Conservation (phyloP, 2,329 filamentous ascomycete species). For the Coniosporium tulheliwenetii region DNA sequence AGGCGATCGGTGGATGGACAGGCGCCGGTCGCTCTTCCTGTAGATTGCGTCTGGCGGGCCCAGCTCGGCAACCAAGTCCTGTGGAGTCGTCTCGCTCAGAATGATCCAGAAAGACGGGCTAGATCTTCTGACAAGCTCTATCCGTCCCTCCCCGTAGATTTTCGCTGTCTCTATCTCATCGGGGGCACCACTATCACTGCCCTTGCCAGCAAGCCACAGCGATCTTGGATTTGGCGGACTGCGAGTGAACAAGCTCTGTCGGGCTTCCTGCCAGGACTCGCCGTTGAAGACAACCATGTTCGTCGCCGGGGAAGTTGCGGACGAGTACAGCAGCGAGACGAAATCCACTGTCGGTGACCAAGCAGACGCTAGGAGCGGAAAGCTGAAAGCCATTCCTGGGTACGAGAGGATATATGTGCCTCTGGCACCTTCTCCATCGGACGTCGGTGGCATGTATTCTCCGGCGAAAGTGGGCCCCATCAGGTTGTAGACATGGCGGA, state of each 20-base stretch:
- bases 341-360: conserved; percentile 70
- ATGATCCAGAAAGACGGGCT: conserved; percentile 52
- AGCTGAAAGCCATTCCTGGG: conserved; percentile 85
- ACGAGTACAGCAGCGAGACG: conserved; percentile 68
- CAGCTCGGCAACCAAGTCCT: conserved; percentile 79
- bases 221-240: conserved; percentile 59
- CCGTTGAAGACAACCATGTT: conserved; percentile 88
- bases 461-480: conserved; percentile 88
- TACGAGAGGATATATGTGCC: conserved; percentile 88
- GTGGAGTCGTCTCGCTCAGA: conserved; percentile 76
- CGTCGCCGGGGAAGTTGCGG: conserved; percentile 57
- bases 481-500: conserved; percentile 79
- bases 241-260: conserved; percentile 61
- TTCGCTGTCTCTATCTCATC: conserved; percentile 75
- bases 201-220: conserved; percentile 50
- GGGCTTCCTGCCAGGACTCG: conserved; percentile 75
- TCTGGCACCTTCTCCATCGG: conserved; percentile 7
- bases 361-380: conserved; percentile 56
- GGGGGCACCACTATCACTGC: conserved; percentile 56
- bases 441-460: conserved; percentile 60
- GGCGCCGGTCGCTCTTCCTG: conserved; percentile 73
- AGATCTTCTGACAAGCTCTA: conserved; percentile 64
- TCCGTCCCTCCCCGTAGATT: conserved; percentile 59
- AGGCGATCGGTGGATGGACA: conserved; percentile 54
- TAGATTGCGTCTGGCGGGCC: conserved; percentile 92